phyloP scores from a whole-genome alignment of 2,329 filamentous ascomycete species.

The Fusarium solani-melongenae region DNA sequence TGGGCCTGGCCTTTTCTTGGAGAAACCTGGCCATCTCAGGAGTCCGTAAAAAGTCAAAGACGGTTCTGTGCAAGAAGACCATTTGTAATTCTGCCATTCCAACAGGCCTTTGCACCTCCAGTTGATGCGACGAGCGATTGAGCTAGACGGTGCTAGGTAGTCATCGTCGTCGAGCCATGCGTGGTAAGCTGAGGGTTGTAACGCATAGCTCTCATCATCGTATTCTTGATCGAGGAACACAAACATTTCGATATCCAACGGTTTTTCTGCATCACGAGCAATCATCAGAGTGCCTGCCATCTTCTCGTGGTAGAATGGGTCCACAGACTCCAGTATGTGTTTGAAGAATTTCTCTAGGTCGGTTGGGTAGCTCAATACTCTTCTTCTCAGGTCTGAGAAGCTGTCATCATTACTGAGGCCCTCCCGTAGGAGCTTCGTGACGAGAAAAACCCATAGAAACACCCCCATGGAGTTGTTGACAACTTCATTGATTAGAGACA shows the following conservation, averaged over 20 bases:
- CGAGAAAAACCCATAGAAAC: slow-evolving; percentile 38
- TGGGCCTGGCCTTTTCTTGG: neutral
- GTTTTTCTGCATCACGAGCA: neutral
- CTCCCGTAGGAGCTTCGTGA: slow-evolving; percentile 4
- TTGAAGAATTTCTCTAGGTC: slow-evolving; percentile 22
- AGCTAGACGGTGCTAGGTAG: neutral
- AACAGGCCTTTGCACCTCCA: neutral
- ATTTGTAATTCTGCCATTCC: neutral
- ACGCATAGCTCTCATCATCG: slow-evolving; percentile 4
- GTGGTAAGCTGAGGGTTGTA: too few species aligned
- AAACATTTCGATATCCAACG: neutral
- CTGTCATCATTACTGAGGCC: slow-evolving; percentile 4
- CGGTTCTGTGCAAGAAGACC: neutral
- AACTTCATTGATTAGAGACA: slow-evolving; percentile 5
- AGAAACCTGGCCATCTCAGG: neutral
- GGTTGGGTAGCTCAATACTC: slow-evolving; percentile 5
- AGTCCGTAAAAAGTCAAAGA: neutral
- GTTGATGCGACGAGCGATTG: neutral
- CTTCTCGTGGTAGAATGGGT: neutral
- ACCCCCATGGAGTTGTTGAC: slow-evolving; percentile 19
- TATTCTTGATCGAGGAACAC: slow-evolving; percentile 14
- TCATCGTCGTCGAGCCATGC: too few species aligned
- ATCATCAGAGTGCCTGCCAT: slow-evolving; percentile 8
- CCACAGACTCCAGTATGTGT: slow-evolving; percentile 7
- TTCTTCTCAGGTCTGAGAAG: neutral